Base-by-base conservation (phyloP, 1,139 yeast species). In the Kurtzmaniella quercitrusa region DNA sequence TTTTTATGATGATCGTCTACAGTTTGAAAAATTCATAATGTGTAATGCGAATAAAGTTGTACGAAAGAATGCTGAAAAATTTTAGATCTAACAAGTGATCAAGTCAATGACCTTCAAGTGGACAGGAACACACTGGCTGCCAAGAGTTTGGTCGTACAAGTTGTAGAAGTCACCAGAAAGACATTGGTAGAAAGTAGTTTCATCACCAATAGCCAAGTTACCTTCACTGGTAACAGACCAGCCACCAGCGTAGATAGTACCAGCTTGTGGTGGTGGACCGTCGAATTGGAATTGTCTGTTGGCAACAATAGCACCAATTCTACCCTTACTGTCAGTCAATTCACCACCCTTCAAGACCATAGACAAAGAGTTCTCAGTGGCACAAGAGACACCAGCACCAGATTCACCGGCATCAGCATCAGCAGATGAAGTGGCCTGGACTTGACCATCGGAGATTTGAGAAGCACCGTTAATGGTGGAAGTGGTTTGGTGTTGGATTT, bases 241-340 rank as follows among this genome's bases (percentile, higher is more conserved):
- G 53, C 94, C 94, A 47, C 81, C 87, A 60, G 94, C 94, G 68
- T 82, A 84, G 66, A 85, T 81, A 55, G 89, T 76, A 66, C 94
- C 94, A 47, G 93, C 91, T 76, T 85, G 94, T 58, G 93, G 93
- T 68, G 91, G 89, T 55, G 93, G 94, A 65, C 93, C 93, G 61
- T 84, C 93, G 58, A 84, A 84, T 73, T 84, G 93, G 84, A 84
- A 84, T 74, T 84, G 93, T 72, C 84, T 79, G 82, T 84, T 84
- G 49, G 91, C 85, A 56, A 84, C 93, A 65, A 84, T 84, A 46
- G 89, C 80, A 60, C 93, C 93, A 52, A 84, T 69, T 79, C 93
- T 82, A 47, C 88, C 88, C 46, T 67, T 53, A 42, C 76, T 60
- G 59, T 84, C 93, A 37, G 72, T 76, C 63, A 84, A 73, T 48